phyloP scores from a whole-genome alignment of 2,329 filamentous ascomycete species.

The Ophiocordyceps camponoti-floridani region DNA sequence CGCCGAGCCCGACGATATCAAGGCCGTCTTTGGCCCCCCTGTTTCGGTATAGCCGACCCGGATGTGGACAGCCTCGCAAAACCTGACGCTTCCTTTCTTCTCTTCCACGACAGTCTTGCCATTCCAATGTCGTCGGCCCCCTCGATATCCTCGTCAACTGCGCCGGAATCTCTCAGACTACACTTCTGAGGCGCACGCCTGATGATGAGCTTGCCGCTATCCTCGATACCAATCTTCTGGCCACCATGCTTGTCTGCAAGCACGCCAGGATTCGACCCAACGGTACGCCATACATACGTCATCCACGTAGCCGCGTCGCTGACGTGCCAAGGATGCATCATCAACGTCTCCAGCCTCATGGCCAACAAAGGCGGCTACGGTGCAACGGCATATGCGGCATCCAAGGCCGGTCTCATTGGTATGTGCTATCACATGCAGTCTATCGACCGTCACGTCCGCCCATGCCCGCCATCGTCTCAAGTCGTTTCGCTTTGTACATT shows the following conservation, averaged over 20 bases:
- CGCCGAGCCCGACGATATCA: constrained; percentile 10
- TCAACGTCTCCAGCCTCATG: constrained; percentile 67
- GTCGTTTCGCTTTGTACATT: constrained; percentile 2
- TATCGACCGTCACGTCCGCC: not conserved
- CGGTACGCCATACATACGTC: constrained; percentile 7
- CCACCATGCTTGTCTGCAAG: constrained; percentile 45
- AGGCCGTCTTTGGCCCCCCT: constrained; percentile 10
- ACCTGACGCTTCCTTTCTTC: not conserved
- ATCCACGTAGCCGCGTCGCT: not conserved
- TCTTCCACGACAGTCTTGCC: not conserved
- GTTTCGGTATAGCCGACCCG: not conserved
- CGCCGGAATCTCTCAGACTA: constrained; percentile 53
- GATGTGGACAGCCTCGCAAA: not conserved
- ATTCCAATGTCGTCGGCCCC: constrained; percentile 10
- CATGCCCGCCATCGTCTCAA: not conserved
- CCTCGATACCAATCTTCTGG: constrained; percentile 51
- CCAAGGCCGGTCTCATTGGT: constrained; percentile 66
- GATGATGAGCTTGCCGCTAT: constrained; percentile 34
- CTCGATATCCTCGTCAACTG: constrained; percentile 58
- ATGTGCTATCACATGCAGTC: constrained; percentile 3
- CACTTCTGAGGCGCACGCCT: constrained; percentile 38
- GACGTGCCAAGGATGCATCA: constrained; percentile 39
- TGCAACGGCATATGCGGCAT: constrained; percentile 56
- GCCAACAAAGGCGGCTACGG: constrained; percentile 52
- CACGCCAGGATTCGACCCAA: constrained; percentile 16